Evolutionary conservation across 2,329 filamentous ascomycete species (phyloP), one percentile per base, ranked within the genome.

Genomic region (Dryadomyces sulphureus): DNA sequence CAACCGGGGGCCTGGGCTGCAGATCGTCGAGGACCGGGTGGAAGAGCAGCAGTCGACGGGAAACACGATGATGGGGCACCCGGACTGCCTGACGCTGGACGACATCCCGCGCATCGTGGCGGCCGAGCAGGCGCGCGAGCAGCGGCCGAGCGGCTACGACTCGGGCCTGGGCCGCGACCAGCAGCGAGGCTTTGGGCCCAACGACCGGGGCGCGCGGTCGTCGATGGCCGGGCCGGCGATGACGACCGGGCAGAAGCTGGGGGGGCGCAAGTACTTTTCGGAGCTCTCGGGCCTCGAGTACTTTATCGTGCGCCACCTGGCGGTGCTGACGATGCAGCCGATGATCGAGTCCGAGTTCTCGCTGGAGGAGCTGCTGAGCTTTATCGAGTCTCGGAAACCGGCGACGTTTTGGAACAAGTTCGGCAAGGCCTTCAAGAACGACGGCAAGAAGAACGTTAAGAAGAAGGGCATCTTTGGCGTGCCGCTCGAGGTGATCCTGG

Each of bases 361-460:
- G n/a, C 73, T 96, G 48, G 92, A 96, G 53, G 92, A 98, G 58
- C 70, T 98, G 2, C 74, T 96, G 14, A 79, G 85, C 50, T 77
- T 98, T 43, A 96, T 98, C 51, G 92, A 98, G 62, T 87, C 86
- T 2, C 81, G 86, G 57, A 93, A 94, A 54, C 71, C 74, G 51
- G 79, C 86, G 21, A 96, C 86, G 0, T 94, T 98, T 64, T 98
- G 92, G 92, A 92, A 90, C 62, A 95, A 95, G 56, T 89, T 98
- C 52, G 90, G 89, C 51, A 94, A 95, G 60, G 90, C 89, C 1
- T 94, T 96, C 63, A 92, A 90, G 62, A 87, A 86, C 54, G 84
- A 92, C 55, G 83, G 79, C 54, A 75, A 69, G 54, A 87, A 89
- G 61, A 74, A 65, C 27, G 74, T 77, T 54, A 94, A 93, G 67